A percentile compares a stretch with the other conserved stretches of the same genome.
These are phyloP conservation scores for Syzygium aqueum DNA, from an alignment of 345 rosid species.

Conservation along the genomic window DNA sequence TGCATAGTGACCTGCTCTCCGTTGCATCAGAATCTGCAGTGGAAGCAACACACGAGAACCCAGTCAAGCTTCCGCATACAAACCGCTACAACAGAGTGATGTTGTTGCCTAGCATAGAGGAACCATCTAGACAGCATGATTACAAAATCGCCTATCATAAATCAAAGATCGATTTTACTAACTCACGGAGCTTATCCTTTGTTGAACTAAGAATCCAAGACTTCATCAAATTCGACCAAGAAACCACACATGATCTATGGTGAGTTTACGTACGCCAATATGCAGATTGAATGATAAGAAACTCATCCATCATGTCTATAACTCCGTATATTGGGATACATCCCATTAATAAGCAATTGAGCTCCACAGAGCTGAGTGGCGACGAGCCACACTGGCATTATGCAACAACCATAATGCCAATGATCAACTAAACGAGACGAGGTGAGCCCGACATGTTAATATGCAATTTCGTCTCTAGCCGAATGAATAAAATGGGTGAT, in stretches of 20 bases:
- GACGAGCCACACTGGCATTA: neutral
- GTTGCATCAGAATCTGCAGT: constrained; percentile 15
- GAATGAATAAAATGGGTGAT: neutral
- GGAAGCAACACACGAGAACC: neutral
- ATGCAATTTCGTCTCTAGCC: neutral
- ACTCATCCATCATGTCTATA: neutral
- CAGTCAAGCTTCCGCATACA: neutral
- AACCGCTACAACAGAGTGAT: neutral
- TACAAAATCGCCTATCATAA: neutral
- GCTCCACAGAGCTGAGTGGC: neutral
- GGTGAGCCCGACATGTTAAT: neutral
- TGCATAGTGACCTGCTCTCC: constrained; percentile 6
- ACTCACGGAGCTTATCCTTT: neutral
- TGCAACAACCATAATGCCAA: neutral
- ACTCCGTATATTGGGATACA: neutral
- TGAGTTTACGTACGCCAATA: neutral
- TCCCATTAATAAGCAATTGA: neutral
- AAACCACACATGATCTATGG: neutral
- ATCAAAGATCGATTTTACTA: neutral
- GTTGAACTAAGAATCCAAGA: neutral
- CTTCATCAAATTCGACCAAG: neutral
- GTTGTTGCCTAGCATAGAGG: neutral
- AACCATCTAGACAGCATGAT: neutral
- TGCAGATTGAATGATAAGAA: neutral
- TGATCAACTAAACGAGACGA: neutral